Evolutionary conservation across 2,329 filamentous ascomycete genomes (phyloP).

Genomic region (Microascus cirrosus): DNA sequence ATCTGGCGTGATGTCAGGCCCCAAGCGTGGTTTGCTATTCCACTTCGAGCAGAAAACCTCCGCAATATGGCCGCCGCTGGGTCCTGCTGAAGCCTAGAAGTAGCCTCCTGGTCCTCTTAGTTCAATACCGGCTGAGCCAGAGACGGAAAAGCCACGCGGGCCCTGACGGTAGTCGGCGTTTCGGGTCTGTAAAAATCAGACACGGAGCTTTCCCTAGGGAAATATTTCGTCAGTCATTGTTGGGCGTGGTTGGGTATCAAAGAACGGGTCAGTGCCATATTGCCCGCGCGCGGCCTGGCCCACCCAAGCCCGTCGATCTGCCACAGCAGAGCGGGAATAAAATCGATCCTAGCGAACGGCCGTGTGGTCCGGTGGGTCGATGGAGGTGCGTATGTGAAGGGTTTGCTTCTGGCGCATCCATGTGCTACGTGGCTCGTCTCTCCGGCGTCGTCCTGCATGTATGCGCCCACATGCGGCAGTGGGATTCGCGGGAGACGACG

Average conservation of each 20-base stretch:
- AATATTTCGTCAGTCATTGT: not conserved
- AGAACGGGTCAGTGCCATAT: not conserved
- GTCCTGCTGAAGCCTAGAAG: not conserved
- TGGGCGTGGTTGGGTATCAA: not conserved
- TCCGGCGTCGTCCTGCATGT: slow-evolving; percentile 1
- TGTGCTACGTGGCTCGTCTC: slow-evolving; percentile 5
- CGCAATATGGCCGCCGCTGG: not conserved
- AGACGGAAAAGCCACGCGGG: too few relatives aligned
- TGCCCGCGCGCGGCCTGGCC: not conserved
- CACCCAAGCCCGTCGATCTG: not conserved
- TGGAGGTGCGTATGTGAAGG: not conserved
- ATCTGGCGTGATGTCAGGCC: not conserved
- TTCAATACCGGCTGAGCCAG: too few relatives aligned
- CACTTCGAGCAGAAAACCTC: not conserved
- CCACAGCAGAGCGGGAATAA: not conserved
- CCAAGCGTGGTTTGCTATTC: not conserved
- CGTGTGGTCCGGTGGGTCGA: not conserved
- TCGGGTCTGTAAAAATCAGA: not conserved
- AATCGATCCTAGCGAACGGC: not conserved
- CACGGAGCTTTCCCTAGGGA: not conserved
- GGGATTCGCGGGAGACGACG: not conserved
- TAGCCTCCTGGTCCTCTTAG: too few relatives aligned
- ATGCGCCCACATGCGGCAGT: slow-evolving; percentile 1
- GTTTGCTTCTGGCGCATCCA: not conserved
- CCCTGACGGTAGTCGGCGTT: too few relatives aligned